Conservation (phyloP, 225 moss, liverwort and hornwort genomes). For the Ulota crispa region DNA sequence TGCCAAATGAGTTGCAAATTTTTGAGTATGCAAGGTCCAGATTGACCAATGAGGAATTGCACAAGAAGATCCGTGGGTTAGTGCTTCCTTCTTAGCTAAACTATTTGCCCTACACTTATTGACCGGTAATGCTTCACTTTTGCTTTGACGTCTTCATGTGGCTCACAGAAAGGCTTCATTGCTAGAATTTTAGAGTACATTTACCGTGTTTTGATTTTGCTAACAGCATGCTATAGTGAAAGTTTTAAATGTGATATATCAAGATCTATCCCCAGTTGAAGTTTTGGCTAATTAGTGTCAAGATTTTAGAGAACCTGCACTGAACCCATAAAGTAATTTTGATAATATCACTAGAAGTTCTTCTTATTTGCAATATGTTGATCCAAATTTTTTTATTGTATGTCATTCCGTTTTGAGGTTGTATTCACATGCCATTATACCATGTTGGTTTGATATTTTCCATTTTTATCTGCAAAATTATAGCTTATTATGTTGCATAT, state of each 20-base stretch:
- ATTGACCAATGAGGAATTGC: conserved; percentile 64
- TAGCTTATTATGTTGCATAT: not conserved
- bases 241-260: not conserved
- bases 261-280: not conserved
- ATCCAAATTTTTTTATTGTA: not conserved
- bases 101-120: not conserved
- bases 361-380: not conserved
- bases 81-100: not conserved
- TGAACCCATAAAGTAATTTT: not conserved
- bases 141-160: not conserved
- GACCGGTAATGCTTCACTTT: not conserved
- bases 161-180: not conserved
- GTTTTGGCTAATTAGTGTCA: conserved; percentile 6
- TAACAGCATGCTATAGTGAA: not conserved
- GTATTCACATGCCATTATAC: not conserved
- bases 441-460: not conserved
- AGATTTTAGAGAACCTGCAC: not conserved
- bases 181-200: not conserved
- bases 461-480: not conserved
- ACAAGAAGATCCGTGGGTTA: conserved; percentile 60
- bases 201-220: not conserved
- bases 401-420: not conserved
- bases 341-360: not conserved
- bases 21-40: conserved; percentile 82
- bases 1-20: conserved; percentile 69